phyloP scores from a whole-genome alignment of 352 stramenopile genomes.

The Thalassiosira mediterranea region DNA sequence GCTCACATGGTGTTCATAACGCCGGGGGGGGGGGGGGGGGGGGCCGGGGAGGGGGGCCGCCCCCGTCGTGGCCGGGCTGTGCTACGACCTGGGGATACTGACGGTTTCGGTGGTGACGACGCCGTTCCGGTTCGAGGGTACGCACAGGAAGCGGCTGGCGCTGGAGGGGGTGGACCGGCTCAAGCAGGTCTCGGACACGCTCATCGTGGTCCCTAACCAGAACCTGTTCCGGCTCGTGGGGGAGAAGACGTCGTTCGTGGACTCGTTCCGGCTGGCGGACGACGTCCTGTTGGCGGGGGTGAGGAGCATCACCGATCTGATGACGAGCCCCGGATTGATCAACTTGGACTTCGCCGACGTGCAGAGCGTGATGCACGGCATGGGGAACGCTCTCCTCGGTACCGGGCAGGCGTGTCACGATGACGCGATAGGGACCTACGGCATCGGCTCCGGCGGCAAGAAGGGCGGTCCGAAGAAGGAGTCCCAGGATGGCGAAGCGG shows the following conservation, averaged over 20 bases:
- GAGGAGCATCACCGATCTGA: conserved; percentile 75
- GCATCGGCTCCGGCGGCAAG: conserved; percentile 5
- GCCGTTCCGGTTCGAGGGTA: conserved; percentile 79
- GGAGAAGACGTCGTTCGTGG: conserved; percentile 60
- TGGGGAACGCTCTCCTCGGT: conserved; percentile 89
- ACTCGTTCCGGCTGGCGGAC: conserved; percentile 63
- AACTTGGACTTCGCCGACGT: conserved; percentile 94
- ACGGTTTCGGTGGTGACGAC: conserved; percentile 95
- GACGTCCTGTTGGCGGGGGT: conserved; percentile 67
- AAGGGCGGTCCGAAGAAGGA: conserved; percentile 4
- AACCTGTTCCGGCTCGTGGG: conserved; percentile 77
- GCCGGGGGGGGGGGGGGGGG: conserved; percentile 70
- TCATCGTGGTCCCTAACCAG: conserved; percentile 94
- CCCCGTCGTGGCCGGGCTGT: conserved; percentile 88
- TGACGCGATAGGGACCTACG: conserved; percentile 21
- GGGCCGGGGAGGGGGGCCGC: conserved; percentile 63
- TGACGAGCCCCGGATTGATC: conserved; percentile 89
- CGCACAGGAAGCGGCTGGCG: conserved; percentile 86
- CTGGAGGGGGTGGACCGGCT: conserved; percentile 89
- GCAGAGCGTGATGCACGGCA: conserved; percentile 43
- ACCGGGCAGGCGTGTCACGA: conserved; percentile 86
- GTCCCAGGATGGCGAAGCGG: background rate
- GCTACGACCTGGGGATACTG: conserved; percentile 92
- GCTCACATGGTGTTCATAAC: conserved; percentile 78
- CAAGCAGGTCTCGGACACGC: conserved; percentile 84